Evolutionary conservation across 805 yeast species (phyloP).

Genomic region (Nakazawaea sp.): DNA sequence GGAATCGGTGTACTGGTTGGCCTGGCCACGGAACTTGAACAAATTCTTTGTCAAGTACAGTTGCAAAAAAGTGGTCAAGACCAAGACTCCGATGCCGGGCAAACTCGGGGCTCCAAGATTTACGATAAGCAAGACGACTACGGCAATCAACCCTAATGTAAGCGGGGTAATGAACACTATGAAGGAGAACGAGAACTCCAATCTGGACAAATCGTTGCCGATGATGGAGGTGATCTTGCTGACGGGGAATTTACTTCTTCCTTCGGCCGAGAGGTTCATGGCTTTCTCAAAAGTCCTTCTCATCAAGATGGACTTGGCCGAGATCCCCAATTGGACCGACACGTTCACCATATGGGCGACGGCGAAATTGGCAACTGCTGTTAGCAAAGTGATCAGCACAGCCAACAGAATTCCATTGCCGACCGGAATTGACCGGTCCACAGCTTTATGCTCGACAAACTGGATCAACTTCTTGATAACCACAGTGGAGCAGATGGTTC

Average conservation of each 20-base stretch:
- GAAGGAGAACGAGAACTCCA: slow-evolving; percentile 66
- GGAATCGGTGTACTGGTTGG: slow-evolving; percentile 62
- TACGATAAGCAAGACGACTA: slow-evolving; percentile 54
- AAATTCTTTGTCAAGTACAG: slow-evolving; percentile 42
- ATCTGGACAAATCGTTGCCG: slow-evolving; percentile 78
- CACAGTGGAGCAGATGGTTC: slow-evolving; percentile 51
- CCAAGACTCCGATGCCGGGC: slow-evolving; percentile 55
- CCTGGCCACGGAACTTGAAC: slow-evolving; percentile 45
- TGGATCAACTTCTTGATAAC: slow-evolving; percentile 57
- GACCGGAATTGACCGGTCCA: slow-evolving; percentile 30
- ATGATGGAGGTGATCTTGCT: slow-evolving; percentile 70
- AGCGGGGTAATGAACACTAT: slow-evolving; percentile 57
- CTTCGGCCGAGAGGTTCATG: slow-evolving; percentile 47
- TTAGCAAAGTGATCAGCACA: slow-evolving; percentile 56
- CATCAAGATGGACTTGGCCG: slow-evolving; percentile 61
- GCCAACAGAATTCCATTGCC: slow-evolving; percentile 73
- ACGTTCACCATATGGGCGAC: slow-evolving; percentile 60
- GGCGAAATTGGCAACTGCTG: slow-evolving; percentile 36
- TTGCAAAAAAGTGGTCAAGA: slow-evolving; percentile 42
- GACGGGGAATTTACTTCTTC: slow-evolving; percentile 54
- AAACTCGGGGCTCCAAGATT: slow-evolving; percentile 70
- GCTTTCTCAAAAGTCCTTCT: slow-evolving; percentile 66
- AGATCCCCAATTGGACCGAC: slow-evolving; percentile 59
- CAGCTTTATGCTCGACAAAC: slow-evolving; percentile 47
- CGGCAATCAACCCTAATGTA: slow-evolving; percentile 55